A percentile compares a stretch with the other conserved stretches of the same genome.
Conservation (phyloP, 208 protist species). For the Trypanosoma rangeli region DNA sequence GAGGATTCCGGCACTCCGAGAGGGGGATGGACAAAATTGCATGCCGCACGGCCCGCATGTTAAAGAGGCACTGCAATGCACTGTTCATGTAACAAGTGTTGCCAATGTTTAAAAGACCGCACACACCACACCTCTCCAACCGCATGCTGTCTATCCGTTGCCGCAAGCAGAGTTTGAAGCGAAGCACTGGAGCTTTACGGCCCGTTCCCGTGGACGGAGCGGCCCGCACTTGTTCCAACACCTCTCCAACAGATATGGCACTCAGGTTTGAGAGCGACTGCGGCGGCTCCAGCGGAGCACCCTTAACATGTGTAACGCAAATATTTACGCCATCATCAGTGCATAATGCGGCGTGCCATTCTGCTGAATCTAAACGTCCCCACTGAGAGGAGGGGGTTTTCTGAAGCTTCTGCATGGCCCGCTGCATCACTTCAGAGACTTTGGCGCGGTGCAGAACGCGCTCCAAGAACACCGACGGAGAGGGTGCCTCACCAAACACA, state of each 20-base stretch:
- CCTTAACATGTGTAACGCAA: constrained; percentile 2
- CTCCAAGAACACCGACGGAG: neutral
- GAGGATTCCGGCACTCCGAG: constrained; percentile 52
- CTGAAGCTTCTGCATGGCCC: constrained; percentile 6
- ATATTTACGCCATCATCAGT: neutral
- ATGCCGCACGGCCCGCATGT: constrained; percentile 74
- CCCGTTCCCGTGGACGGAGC: neutral
- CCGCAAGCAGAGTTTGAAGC: neutral
- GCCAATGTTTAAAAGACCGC: constrained; percentile 86
- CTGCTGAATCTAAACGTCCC: constrained; percentile 10
- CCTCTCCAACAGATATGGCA: constrained; percentile 2
- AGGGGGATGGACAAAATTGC: constrained; percentile 62
- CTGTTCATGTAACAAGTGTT: constrained; percentile 95
- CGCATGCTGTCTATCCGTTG: neutral
- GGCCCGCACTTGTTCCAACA: neutral
- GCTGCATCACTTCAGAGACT: constrained; percentile 15
- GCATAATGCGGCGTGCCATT: constrained; percentile 44
- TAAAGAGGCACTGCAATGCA: constrained; percentile 84
- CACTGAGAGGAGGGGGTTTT: neutral
- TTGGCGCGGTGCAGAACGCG: constrained; percentile 19
- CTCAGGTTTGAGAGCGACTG: neutral
- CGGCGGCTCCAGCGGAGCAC: neutral
- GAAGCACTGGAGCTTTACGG: neutral
- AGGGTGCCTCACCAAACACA: constrained; percentile 10
- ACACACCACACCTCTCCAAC: constrained; percentile 44